A percentile compares a stretch with the other conserved stretches of the same genome.
phyloP scores from a whole-genome alignment of 2,329 filamentous ascomycete species.

The Calonectria ilicicola region DNA sequence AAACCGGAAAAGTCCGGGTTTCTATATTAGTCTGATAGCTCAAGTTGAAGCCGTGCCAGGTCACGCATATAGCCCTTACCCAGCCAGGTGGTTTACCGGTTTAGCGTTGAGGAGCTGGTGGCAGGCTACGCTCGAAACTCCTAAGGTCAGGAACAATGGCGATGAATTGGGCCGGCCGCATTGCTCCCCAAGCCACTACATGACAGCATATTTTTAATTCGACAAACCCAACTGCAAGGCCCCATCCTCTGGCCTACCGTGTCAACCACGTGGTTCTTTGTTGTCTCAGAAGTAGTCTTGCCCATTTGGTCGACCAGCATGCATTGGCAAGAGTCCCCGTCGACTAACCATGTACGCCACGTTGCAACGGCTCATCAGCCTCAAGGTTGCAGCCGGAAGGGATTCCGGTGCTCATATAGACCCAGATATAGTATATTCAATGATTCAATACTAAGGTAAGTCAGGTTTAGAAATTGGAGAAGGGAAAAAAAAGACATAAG shows the following conservation, averaged over 20 bases:
- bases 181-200: not conserved
- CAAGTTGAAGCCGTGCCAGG: not conserved
- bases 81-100: not conserved
- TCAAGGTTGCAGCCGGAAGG: not conserved
- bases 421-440: too few species aligned
- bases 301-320: constrained; percentile 1
- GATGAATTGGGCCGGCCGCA: not conserved
- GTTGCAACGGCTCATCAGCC: not conserved
- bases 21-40: not conserved
- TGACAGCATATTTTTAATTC: not conserved
- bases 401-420: not conserved
- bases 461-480: too few species aligned
- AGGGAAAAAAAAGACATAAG: too few species aligned
- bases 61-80: not conserved
- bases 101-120: not conserved
- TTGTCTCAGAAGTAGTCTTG: not conserved
- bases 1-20: not conserved
- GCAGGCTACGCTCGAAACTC: not conserved
- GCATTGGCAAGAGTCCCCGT: not conserved
- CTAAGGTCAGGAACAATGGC: not conserved
- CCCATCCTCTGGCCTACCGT: not conserved
- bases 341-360: not conserved
- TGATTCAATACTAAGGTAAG: too few species aligned
- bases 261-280: not conserved
- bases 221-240: not conserved